A percentile compares a stretch with the other conserved stretches of the same genome.
phyloP scores from a whole-genome alignment of 1,284 basidiomycete genomes.

The Malassezia restricta region DNA sequence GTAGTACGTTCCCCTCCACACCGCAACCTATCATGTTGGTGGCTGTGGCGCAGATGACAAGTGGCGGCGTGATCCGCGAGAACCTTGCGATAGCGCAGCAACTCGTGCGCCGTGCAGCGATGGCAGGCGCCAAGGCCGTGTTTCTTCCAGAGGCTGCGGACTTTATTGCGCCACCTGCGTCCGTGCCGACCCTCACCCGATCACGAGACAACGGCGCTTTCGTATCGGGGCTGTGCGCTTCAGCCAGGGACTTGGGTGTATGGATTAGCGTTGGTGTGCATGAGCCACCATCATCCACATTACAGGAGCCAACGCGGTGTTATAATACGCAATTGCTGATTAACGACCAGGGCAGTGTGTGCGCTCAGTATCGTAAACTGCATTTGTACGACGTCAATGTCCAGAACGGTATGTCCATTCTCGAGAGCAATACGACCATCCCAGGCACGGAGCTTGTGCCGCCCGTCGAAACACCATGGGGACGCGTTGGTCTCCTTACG shows the following conservation, averaged over 20 bases:
- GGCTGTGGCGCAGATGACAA: slow-evolving; percentile 38
- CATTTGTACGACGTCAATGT: slow-evolving; percentile 52
- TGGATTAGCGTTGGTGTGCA: slow-evolving; percentile 50
- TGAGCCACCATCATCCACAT: slow-evolving; percentile 42
- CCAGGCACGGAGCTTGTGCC: slow-evolving; percentile 45
- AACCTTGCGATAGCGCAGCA: slow-evolving; percentile 23
- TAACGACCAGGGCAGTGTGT: slow-evolving; percentile 45
- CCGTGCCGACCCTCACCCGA: slow-evolving; percentile 31
- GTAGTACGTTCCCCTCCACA: no score
- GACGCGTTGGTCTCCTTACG: slow-evolving; percentile 46
- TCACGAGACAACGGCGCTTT: slow-evolving; percentile 36
- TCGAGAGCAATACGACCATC: slow-evolving; percentile 46
- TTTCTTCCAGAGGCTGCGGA: slow-evolving; percentile 35
- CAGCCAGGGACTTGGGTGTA: slow-evolving; percentile 46
- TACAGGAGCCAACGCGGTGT: slow-evolving; percentile 39
- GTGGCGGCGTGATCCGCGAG: slow-evolving; percentile 28
- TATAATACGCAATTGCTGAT: slow-evolving; percentile 51
- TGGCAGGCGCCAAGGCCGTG: slow-evolving; percentile 19
- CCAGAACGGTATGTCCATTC: slow-evolving; percentile 36
- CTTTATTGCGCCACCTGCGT: slow-evolving; percentile 48
- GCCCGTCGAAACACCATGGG: slow-evolving; percentile 44
- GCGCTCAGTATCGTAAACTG: slow-evolving; percentile 48
- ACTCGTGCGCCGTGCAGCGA: slow-evolving; percentile 47
- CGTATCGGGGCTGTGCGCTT: slow-evolving; percentile 42
- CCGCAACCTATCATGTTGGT: slow-evolving; percentile 23